A percentile compares a stretch with the other conserved stretches of the same genome.
Conservation (phyloP, 1,284 basidiomycete species). For the Boletus mariae region DNA sequence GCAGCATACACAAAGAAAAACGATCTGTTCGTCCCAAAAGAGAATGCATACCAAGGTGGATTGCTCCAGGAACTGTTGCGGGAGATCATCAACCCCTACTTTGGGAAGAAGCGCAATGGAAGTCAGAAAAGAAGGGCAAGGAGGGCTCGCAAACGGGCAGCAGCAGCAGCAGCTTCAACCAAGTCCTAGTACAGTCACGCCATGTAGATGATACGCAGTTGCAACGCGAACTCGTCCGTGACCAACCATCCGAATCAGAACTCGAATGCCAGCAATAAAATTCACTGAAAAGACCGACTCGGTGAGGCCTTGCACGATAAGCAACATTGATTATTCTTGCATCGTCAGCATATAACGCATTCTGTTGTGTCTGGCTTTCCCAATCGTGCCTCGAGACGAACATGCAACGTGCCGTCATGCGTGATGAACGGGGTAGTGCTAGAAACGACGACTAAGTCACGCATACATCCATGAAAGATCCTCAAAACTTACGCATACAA, state of each 20-base stretch:
- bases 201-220: slow-evolving; percentile 1
- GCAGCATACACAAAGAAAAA: slow-evolving; percentile 32
- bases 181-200: slow-evolving; percentile 1
- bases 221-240: neutral
- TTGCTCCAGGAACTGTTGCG: slow-evolving; percentile 37
- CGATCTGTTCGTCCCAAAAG: slow-evolving; percentile 35
- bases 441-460: neutral
- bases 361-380: slow-evolving; percentile 42
- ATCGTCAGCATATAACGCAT: slow-evolving; percentile 52
- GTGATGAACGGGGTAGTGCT: slow-evolving; percentile 58
- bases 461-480: neutral
- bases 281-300: no score
- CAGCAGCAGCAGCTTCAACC: neutral
- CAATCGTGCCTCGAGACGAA: slow-evolving; percentile 53
- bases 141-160: slow-evolving; percentile 12
- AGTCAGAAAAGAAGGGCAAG: slow-evolving; percentile 17
- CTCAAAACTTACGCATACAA: slow-evolving; percentile 51
- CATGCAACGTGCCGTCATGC: slow-evolving; percentile 49
- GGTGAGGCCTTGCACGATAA: no score
- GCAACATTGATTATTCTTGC: no score
- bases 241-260: neutral
- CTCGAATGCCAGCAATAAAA: no score
- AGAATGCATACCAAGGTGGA: slow-evolving; percentile 37
- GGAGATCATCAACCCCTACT: slow-evolving; percentile 22
- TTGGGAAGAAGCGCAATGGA: slow-evolving; percentile 19